Evolutionary conservation across 352 stramenopile species (phyloP), one percentile per base, ranked within the genome.

Genomic region (Pythium insidiosum): DNA sequence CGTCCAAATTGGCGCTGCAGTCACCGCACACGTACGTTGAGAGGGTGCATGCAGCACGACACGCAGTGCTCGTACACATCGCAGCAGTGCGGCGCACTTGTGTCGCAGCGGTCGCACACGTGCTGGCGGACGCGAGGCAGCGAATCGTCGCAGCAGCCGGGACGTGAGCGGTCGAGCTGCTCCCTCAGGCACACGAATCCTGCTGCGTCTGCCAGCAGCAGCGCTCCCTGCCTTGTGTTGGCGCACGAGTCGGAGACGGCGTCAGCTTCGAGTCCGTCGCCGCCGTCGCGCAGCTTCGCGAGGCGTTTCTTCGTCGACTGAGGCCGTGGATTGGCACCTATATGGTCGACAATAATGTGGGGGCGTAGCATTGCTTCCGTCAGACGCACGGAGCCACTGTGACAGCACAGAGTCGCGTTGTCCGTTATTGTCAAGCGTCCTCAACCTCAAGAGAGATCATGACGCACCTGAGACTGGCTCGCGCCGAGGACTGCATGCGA

Each of bases 1-100:
- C 21, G 13, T 31, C 13, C 20, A 7, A 18, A 16, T 15, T 18
- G 3, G 24, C 5, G 1, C 5, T 44, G 3, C 22, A 12, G 15
- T 26, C n/a, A 21, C 15, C 23, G 13, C 26, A 3, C 5, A 50
- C 61, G 40, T 43, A 85, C 72, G 48, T 88, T 85, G 4, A 81
- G 63, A n/a, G 73, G 73, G 38, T 84, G 66, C 76, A 88, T 86
- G 49, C 76, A 88, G 47, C 75, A 88, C 19, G 73, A 88, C 21
- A 88, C 76, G 40, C 73, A 86, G 47, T 82, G 70, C 43, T 86
- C 73, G 38, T 67, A 86, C 3, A 68, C 52, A 12, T 79, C 62
- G 36, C 76, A 88, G 51, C 76, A 88, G 29, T 88, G 76, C 16
- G 76, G 76, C 11, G 73, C 48, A 22, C 67, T 77, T 20, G 70